Base-by-base conservation (phyloP, 1,139 yeast species). In the Yamadazyma aaseri region DNA sequence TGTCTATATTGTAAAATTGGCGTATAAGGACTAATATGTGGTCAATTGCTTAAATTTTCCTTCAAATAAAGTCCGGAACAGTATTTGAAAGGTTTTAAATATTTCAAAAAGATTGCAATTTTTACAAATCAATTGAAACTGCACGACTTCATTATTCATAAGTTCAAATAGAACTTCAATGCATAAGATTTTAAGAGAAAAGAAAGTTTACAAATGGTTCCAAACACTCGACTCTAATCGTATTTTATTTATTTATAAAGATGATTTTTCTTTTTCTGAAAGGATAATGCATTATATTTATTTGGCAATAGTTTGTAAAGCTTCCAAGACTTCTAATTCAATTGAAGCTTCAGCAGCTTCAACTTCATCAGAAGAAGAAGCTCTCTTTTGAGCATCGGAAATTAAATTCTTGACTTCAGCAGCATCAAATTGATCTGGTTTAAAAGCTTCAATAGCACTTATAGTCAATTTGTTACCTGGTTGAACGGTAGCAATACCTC, bases 401-500 rank as follows among this genome's bases (percentile, higher is more conserved):
- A 89, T 77, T 63, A 86, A 81, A 45, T 80, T 59, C 73, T 80
- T 85, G 63, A 90, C 82, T 51, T 87, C 79, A 50, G 82, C 86
- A 33, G 81, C 71, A 43, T 92, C 87, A 66, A 92, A 87, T 53
- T 87, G 83, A 46, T 89, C 94, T 56, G 95, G 77, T 60, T 94
- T 86, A 73, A 81, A 87, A 28, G 97, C 98, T 73, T 92, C 98
- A 54, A 89, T 86, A 48, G 97, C 95, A 60, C 94, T 85, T 65
- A 92, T 83, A 59, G 87, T 81, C 62, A 94, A 75, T 56, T 83
- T 77, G 55, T 95, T 89, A 56, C 90, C 95, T 65, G 97, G 97
- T 63, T 87, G 92, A 45, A 94, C 95, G 42, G 96, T 81, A 46
- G 97, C 98, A 56, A 92, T 85, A 47, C 99, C 99, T 48, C 98